A percentile compares a stretch with the other conserved stretches of the same genome.
These are phyloP conservation scores for Suillus tomentosus DNA, from an alignment of 768 basidiomycete genomes.

Conservation along the genomic window DNA sequence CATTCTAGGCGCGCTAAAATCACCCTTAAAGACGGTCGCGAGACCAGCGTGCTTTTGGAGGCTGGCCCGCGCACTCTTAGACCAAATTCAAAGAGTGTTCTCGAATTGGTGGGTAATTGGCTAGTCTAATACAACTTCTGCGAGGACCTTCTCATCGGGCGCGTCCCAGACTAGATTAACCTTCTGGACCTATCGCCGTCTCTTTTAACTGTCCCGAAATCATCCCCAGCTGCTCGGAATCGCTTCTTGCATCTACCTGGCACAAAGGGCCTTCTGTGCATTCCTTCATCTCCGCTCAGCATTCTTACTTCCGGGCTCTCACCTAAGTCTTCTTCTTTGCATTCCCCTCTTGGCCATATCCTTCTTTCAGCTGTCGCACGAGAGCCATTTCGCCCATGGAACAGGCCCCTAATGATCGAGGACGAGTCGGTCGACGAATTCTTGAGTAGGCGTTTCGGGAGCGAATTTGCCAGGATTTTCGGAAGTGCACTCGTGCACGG, in stretches of 20 bases:
- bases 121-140: neutral
- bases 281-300: conserved; percentile 46
- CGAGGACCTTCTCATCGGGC: conserved; percentile 16
- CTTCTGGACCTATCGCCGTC: conserved; percentile 62
- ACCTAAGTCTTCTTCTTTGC: conserved; percentile 32
- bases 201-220: conserved; percentile 66
- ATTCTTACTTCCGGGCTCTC: conserved; percentile 37
- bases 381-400: conserved; percentile 58
- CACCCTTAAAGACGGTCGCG: conserved; percentile 28
- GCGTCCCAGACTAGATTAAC: conserved; percentile 59
- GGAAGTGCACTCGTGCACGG: conserved; percentile 88
- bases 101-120: conserved; percentile 66
- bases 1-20: conserved; percentile 56
- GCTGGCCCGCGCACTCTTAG: conserved; percentile 85
- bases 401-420: conserved; percentile 38
- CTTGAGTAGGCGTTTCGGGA: conserved; percentile 71
- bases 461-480: conserved; percentile 68
- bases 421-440: conserved; percentile 88
- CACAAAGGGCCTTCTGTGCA: conserved; percentile 49
- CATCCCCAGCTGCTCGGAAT: conserved; percentile 72
- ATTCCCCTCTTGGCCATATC: conserved; percentile 39
- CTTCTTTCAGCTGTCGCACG: conserved; percentile 56
- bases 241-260: conserved; percentile 70
- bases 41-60: conserved; percentile 65
- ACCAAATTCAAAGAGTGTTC: conserved; percentile 68